Evolutionary conservation across 1,284 basidiomycete species (phyloP).

Genomic region (Tilletiopsis washingtonensis): DNA sequence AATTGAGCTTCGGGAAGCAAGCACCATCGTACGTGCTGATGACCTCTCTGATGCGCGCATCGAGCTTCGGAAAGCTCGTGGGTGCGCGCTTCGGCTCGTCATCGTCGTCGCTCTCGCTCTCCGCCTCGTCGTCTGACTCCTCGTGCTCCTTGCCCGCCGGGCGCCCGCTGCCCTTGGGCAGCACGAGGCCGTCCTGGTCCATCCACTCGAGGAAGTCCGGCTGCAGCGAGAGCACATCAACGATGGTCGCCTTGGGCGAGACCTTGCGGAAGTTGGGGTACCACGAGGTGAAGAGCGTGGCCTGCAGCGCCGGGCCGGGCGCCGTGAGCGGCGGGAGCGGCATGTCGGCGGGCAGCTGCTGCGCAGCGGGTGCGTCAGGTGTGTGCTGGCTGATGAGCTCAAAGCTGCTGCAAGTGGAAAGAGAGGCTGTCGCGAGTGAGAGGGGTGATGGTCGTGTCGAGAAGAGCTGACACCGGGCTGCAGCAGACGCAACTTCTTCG

Average conservation of each 20-base stretch:
- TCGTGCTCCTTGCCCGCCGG: neutral
- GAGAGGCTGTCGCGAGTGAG: too few species aligned
- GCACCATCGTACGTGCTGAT: constrained; percentile 60
- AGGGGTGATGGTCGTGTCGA: too few species aligned
- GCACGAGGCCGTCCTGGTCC: constrained; percentile 67
- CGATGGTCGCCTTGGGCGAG: constrained; percentile 69
- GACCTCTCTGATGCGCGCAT: constrained; percentile 62
- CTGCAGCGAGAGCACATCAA: constrained; percentile 59
- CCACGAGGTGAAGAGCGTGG: constrained; percentile 73
- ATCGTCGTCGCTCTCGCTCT: constrained; percentile 55
- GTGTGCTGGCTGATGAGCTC: too few species aligned
- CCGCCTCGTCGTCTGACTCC: constrained; percentile 52
- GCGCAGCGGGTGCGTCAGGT: too few species aligned
- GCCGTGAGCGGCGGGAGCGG: constrained; percentile 56
- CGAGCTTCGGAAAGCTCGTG: constrained; percentile 54
- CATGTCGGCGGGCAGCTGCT: too few species aligned
- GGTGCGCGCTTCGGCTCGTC: constrained; percentile 24
- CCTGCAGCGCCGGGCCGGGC: constrained; percentile 55
- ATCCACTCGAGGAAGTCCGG: constrained; percentile 65
- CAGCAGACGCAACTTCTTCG: too few species aligned
- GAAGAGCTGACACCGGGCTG: too few species aligned
- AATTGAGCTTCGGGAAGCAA: constrained; percentile 72
- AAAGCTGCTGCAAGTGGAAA: too few species aligned
- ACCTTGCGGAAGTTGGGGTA: constrained; percentile 64
- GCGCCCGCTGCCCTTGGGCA: constrained; percentile 71